Evolutionary conservation across 2,329 filamentous ascomycete species (phyloP).

Genomic region (Apiospora koreana): DNA sequence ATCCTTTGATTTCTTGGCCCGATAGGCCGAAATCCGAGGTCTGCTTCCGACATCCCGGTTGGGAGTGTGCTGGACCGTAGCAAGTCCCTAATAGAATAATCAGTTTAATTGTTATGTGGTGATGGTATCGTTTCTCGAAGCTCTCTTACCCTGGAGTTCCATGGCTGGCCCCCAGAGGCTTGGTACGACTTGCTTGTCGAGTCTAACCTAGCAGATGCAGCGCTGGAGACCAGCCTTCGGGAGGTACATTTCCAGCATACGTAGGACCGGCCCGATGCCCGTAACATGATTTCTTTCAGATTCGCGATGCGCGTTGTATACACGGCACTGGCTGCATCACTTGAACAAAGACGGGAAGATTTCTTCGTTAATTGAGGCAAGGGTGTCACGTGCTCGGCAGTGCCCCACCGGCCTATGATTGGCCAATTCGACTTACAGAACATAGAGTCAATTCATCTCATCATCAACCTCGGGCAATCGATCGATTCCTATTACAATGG

Average conservation of each 20-base stretch:
- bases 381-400: not conserved
- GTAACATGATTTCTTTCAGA: slow-evolving; percentile 25
- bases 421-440: not conserved
- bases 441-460: not conserved
- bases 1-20: slow-evolving; percentile 2
- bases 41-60: slow-evolving; percentile 6
- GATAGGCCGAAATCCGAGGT: not conserved
- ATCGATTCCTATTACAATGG: not conserved
- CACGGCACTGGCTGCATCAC: not conserved
- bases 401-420: not conserved
- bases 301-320: not conserved
- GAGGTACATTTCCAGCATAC: slow-evolving; percentile 33
- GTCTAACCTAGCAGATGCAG: not conserved
- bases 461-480: not conserved
- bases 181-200: not conserved
- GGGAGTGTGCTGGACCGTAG: slow-evolving; percentile 27
- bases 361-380: not conserved
- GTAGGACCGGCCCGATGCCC: slow-evolving; percentile 28
- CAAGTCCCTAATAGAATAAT: slow-evolving; percentile 24
- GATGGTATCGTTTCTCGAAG: not conserved
- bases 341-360: not conserved
- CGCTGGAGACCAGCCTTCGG: slow-evolving; percentile 14
- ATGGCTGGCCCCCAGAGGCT: slow-evolving; percentile 1
- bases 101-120: not conserved
- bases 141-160: not conserved